phyloP scores from a whole-genome alignment of 2,329 filamentous ascomycete genomes.

The Aspergillus sp. region DNA sequence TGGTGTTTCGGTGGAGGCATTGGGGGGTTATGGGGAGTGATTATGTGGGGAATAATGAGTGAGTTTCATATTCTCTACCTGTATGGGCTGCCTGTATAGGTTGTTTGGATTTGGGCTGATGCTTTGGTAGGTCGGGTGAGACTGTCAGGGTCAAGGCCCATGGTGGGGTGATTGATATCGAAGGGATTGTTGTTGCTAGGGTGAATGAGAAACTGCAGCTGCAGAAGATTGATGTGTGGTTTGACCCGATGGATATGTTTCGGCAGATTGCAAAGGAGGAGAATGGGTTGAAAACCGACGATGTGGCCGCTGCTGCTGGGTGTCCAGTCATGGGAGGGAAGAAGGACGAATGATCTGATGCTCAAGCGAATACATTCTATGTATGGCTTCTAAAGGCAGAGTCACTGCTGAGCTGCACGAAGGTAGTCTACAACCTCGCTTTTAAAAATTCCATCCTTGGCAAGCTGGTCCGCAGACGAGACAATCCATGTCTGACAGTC shows the following conservation, averaged over 20 bases:
- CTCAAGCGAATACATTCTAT: no score
- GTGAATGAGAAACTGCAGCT: conserved; percentile 62
- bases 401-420: not conserved
- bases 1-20: conserved; percentile 66
- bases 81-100: not conserved
- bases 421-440: not conserved
- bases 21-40: conserved; percentile 68
- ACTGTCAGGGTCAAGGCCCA: conserved; percentile 64
- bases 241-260: conserved; percentile 67
- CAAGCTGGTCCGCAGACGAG: not conserved
- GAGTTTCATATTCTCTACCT: conserved; percentile 26
- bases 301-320: not conserved
- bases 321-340: not conserved
- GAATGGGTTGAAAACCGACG: not conserved
- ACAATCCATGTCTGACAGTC: not conserved
- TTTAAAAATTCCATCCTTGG: not conserved
- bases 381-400: no score
- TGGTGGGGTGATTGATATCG: conserved; percentile 61
- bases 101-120: not conserved
- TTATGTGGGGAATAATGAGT: conserved; percentile 65
- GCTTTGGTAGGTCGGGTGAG: conserved; percentile 55
- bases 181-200: conserved; percentile 62
- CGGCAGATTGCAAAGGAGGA: conserved; percentile 53
- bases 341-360: not conserved
- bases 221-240: conserved; percentile 62